Evolutionary conservation across 2,329 filamentous ascomycete species (phyloP).

Genomic region (Monosporascus ibericus): DNA sequence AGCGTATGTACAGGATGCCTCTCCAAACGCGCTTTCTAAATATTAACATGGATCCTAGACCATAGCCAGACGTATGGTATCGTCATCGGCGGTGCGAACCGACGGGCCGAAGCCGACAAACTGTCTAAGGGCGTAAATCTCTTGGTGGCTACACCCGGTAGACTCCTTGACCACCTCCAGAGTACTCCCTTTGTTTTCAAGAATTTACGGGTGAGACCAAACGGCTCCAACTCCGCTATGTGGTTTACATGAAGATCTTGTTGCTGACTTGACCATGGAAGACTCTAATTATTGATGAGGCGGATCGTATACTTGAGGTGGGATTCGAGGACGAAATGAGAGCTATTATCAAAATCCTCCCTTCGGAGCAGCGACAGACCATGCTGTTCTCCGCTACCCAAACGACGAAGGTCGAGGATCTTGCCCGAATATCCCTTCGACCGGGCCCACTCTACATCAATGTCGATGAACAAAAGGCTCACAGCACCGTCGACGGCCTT

Average conservation of each 20-base stretch:
- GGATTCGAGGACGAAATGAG: constrained; percentile 99
- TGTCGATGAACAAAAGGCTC: constrained; percentile 83
- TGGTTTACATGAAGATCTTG: neutral
- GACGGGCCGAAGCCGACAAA: constrained; percentile 88
- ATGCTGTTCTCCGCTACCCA: constrained; percentile 99
- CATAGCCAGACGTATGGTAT: constrained; percentile 95
- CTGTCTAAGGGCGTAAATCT: constrained; percentile 91
- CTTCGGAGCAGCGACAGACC: constrained; percentile 80
- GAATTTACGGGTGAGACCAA: constrained; percentile 10
- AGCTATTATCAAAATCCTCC: constrained; percentile 90
- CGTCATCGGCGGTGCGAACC: constrained; percentile 90
- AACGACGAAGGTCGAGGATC: constrained; percentile 96
- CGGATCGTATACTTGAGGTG: constrained; percentile 91
- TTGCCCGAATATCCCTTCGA: constrained; percentile 87
- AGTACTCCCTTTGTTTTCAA: constrained; percentile 72
- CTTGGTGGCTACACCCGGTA: constrained; percentile 86
- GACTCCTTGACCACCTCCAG: constrained; percentile 87
- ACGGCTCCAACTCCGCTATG: no score
- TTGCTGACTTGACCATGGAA: constrained; percentile 85
- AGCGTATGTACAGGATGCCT: constrained; percentile 28
- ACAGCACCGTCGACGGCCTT: constrained; percentile 85
- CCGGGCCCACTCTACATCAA: constrained; percentile 95
- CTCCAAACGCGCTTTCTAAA: neutral
- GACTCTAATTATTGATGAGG: constrained; percentile 91
- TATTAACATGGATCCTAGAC: constrained; percentile 26